phyloP scores from a whole-genome alignment of 352 stramenopile species.

The Blastocystis sp. region DNA sequence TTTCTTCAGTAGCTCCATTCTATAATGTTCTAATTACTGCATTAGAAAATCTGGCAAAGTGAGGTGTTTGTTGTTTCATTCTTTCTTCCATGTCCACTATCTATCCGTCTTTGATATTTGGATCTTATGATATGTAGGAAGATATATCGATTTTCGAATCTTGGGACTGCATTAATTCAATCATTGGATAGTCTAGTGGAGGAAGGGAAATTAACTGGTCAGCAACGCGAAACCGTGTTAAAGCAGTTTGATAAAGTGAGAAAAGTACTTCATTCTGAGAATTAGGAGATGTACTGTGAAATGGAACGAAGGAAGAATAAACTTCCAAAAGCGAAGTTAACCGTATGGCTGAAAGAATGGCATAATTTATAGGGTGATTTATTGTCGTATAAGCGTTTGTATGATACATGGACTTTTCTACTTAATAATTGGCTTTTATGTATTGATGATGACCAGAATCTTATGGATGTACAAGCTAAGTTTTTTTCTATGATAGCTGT shows the following conservation, averaged over 20 bases:
- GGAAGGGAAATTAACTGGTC: neutral
- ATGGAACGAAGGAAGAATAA: neutral
- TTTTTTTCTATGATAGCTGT: slow-evolving; percentile 24
- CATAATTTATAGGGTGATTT: slow-evolving; percentile 5
- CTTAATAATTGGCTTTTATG: neutral
- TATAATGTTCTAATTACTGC: slow-evolving; percentile 1
- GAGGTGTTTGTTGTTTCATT: slow-evolving; percentile 6
- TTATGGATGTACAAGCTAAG: neutral
- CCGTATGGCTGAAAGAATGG: neutral
- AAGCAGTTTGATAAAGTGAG: slow-evolving; percentile 1
- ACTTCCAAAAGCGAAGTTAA: slow-evolving; percentile 3
- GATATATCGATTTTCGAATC: neutral
- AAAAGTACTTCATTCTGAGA: neutral
- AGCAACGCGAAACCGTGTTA: neutral
- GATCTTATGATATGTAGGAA: neutral
- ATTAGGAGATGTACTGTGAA: slow-evolving; percentile 3
- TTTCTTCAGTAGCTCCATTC: neutral
- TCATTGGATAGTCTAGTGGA: slow-evolving; percentile 8
- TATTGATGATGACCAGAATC: neutral
- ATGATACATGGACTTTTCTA: slow-evolving; percentile 14
- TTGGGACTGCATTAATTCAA: neutral
- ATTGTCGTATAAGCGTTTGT: slow-evolving; percentile 6
- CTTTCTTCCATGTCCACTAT: slow-evolving; percentile 12
- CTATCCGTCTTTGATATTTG: neutral
- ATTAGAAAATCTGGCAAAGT: slow-evolving; percentile 21